These are phyloP conservation scores for Eucalyptus sp. DNA, from an alignment of 345 rosid genomes.

Conservation along the genomic window DNA sequence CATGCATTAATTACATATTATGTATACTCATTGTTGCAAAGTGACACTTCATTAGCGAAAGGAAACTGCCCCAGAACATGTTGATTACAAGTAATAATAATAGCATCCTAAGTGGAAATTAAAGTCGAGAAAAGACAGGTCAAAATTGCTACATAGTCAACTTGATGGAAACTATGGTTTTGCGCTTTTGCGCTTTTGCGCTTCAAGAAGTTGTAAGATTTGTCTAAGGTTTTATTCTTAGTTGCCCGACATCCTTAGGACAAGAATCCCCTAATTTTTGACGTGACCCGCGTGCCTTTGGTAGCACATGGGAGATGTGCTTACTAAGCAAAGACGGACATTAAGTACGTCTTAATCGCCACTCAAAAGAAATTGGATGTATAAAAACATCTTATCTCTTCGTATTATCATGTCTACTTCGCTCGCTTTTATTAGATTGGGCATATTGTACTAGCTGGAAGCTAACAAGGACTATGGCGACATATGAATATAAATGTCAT, in stretches of 20 bases:
- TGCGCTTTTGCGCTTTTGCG: not conserved
- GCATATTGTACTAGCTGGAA: not conserved
- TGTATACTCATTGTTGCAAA: not conserved
- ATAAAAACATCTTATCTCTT: not conserved
- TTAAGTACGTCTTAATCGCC: not conserved
- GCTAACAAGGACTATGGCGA: not conserved
- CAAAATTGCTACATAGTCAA: not conserved
- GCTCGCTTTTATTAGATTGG: not conserved
- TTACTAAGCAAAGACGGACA: not conserved
- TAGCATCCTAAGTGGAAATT: not conserved
- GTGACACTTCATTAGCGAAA: not conserved
- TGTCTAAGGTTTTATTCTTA: not conserved
- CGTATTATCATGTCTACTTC: not conserved
- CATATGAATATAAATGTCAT: not conserved
- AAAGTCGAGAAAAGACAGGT: not conserved
- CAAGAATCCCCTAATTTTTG: not conserved
- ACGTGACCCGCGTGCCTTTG: not conserved
- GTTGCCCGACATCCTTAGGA: not conserved
- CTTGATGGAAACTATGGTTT: not conserved
- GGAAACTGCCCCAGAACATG: not conserved
- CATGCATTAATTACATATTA: not conserved
- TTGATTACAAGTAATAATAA: not conserved
- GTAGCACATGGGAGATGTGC: not conserved
- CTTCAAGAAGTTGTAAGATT: not conserved
- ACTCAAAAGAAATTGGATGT: not conserved